Evolutionary conservation across 2,329 filamentous ascomycete genomes (phyloP).

Genomic region (Fusarium nodosum): DNA sequence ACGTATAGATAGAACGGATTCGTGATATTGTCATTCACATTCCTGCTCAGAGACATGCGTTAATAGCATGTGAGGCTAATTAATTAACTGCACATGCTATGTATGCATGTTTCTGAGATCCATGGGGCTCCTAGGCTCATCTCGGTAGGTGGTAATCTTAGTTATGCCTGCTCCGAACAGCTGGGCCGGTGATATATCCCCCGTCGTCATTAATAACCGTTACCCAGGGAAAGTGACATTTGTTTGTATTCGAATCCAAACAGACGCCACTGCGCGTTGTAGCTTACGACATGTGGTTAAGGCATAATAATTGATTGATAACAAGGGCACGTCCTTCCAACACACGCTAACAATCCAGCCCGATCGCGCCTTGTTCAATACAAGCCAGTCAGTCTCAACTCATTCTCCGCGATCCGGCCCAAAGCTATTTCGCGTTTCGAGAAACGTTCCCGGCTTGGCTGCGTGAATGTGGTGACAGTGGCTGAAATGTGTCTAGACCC

Average conservation of each 20-base stretch:
- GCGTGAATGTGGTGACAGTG: conserved; percentile 9
- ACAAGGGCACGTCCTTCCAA: conserved; percentile 3
- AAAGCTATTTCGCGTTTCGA: conserved; percentile 10
- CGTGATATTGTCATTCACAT: conserved; percentile 20
- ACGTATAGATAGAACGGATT: neutral
- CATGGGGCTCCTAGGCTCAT: conserved; percentile 37
- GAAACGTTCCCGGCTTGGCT: conserved; percentile 37
- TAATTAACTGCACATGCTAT: conserved; percentile 13
- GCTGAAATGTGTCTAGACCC: conserved; percentile 10
- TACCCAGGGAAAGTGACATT: conserved; percentile 14
- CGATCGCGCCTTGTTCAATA: conserved; percentile 21
- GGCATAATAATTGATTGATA: neutral
- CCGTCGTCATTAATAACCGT: conserved; percentile 39
- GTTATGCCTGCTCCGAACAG: conserved; percentile 34
- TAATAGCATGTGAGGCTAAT: conserved; percentile 26
- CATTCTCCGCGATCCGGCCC: conserved; percentile 4
- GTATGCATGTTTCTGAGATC: conserved; percentile 27
- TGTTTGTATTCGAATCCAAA: conserved; percentile 37
- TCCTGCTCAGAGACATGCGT: conserved; percentile 24
- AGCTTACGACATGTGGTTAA: conserved; percentile 16
- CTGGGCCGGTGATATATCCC: conserved; percentile 31
- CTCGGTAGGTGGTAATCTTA: conserved; percentile 36
- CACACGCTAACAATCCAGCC: conserved; percentile 11
- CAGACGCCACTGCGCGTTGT: conserved; percentile 28
- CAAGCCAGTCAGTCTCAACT: conserved; percentile 12